Conservation (phyloP, 768 basidiomycete species). For the Aureoboletus auriporus region DNA sequence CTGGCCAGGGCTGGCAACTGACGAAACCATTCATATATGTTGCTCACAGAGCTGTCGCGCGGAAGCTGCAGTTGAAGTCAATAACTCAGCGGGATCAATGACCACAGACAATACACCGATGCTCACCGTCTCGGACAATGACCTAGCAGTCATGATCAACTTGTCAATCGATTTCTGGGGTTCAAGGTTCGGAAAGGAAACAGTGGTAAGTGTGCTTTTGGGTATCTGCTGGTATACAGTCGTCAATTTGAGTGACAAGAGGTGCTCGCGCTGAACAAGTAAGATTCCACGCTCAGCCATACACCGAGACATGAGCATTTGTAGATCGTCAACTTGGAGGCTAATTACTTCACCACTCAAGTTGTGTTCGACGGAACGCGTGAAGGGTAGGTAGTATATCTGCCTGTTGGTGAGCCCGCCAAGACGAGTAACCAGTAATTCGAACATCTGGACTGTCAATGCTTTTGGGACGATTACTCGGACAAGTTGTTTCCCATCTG, state of each 20-base stretch:
- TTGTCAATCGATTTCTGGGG: not conserved
- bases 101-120: not conserved
- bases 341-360: too few relatives aligned
- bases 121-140: not conserved
- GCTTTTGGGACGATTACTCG: not conserved
- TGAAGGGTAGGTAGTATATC: not conserved
- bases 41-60: not conserved
- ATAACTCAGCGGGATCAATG: constrained; percentile 8
- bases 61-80: not conserved
- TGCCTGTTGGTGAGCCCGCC: constrained; percentile 29
- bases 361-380: constrained; percentile 16
- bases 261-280: not conserved
- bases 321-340: constrained; percentile 16
- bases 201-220: constrained; percentile 33
- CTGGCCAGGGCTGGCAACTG: not conserved
- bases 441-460: not conserved
- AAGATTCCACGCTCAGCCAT: constrained; percentile 7
- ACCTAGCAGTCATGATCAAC: not conserved
- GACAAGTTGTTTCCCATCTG: too few relatives aligned
- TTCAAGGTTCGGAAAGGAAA: constrained; percentile 13
- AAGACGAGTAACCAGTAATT: constrained; percentile 25
- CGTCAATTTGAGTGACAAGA: not conserved
- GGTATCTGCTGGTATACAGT: constrained; percentile 4
- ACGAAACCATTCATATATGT: not conserved
- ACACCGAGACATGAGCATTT: constrained; percentile 28